Base-by-base conservation (phyloP, 495 filamentous ascomycete genomes). In the Aspergillus olivimuriae region DNA sequence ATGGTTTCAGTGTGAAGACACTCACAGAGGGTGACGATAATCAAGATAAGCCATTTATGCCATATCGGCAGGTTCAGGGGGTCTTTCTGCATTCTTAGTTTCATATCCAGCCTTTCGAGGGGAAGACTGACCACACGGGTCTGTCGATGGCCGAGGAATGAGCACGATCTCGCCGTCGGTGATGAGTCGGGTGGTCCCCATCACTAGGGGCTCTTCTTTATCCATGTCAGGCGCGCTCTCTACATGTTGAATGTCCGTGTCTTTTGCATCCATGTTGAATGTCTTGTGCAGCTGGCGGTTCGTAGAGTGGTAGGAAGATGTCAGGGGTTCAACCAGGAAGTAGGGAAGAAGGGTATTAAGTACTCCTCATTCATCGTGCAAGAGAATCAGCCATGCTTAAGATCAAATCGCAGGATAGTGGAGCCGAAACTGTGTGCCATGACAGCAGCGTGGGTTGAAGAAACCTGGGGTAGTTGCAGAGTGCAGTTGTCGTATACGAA, bases 81-180 rank as follows among this genome's bases (percentile, higher is more conserved):
- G 46, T 60, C 57, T 57, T 7, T 16, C n/a, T n/a, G n/a, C n/a
- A n/a, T n/a, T n/a, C n/a, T n/a, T n/a, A n/a, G n/a, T n/a, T n/a
- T n/a, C n/a, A n/a, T n/a, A n/a, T n/a, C n/a, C n/a, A n/a, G n/a
- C n/a, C n/a, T n/a, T 17, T 10, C 20, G 20, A 21, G 4, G 9
- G 11, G 18, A 18, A 16, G 24, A 46, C 44, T 33, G 52, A 60
- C 57, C 57, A 40, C 47, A 45, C 2, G 57, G 53, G 36, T 60
- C 53, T 4, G 46, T 21, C 16, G 57, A 57, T 5, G 57, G 57
- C 1, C 53, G 48, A 6, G 57, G 57, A 8, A 60, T 55, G 7
- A 60, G 26, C 15, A 60, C 44, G 2, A 52, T 42, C 26, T 55
- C 43, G 5, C 33, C 39, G 10, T 36, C 51, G 28, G 37, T 47